Evolutionary conservation across 352 stramenopile species (phyloP), one percentile per base, ranked within the genome.

Genomic region (Globisporangium lucens): DNA sequence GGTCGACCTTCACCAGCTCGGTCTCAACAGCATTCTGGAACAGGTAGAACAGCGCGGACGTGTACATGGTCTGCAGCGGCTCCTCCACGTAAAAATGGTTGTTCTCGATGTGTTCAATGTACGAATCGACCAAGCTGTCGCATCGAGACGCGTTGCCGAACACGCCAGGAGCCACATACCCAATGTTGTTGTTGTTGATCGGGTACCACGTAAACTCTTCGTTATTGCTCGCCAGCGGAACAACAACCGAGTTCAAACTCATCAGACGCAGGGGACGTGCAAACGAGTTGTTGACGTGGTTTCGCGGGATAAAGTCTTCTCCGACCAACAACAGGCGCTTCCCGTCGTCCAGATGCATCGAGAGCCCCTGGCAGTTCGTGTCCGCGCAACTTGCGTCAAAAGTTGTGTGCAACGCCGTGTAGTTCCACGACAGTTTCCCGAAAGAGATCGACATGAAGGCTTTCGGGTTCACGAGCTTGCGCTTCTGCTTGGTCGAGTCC

Each of bases 31-130:
- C 80, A 27, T 77, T 70, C 56, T 90, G 82, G 43, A 86, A 63
- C 33, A 91, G 66, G 56, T 86, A 89, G 36, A 75, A 71, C 33
- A 91, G 62, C 17, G 77, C 69, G 12, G 77, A 61, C 1, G 76
- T 76, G 47, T 80, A 77, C 67, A 83, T 79, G 6, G 70, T 56
- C 67, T 72, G 60, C 33, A 71, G 56, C 4, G 66, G 67, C 15
- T 63, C 63, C 38, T 75, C 70, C 35, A 75, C 41, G 30, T 65
- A 58, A 6, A 75, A 82, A 56, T 49, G 71, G 64, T 71, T 77
- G 49, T 24, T 56, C 64, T 62, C 71, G 51, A 35, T 67, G 58
- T 63, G 73, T 57, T 24, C 22, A 8, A 68, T 60, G 38, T 72
- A 74, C 59, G 68, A 71, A 17, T 74, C 68, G 22, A 78, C 57